Evolutionary conservation across 2,329 filamentous ascomycete species (phyloP).

Genomic region (Aspergillus intermedius): DNA sequence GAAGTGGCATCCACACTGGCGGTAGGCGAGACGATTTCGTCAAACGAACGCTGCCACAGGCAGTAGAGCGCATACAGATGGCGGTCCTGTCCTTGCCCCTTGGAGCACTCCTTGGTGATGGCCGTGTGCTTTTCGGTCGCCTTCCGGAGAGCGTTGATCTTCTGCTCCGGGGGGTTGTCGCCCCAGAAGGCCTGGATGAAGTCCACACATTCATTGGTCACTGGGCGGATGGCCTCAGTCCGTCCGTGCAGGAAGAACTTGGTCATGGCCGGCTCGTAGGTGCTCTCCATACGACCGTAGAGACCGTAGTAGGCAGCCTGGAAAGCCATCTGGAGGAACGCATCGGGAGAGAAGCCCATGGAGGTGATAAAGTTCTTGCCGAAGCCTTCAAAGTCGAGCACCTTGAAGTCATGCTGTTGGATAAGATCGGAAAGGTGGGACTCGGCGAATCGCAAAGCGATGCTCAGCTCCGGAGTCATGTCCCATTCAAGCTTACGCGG

Average conservation of each 20-base stretch:
- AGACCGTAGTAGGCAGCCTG: constrained; percentile 96
- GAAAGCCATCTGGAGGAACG: constrained; percentile 98
- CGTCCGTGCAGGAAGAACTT: constrained; percentile 89
- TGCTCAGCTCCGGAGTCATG: constrained; percentile 84
- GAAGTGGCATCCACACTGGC: constrained; percentile 46
- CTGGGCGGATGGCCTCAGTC: constrained; percentile 85
- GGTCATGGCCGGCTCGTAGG: constrained; percentile 98
- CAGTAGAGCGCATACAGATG: constrained; percentile 92
- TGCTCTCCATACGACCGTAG: constrained; percentile 88
- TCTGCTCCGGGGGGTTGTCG: constrained; percentile 72
- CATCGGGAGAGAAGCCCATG: constrained; percentile 94
- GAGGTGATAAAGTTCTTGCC: constrained; percentile 97
- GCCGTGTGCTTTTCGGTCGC: constrained; percentile 77
- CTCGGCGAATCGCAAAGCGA: constrained; percentile 90
- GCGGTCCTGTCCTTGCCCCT: constrained; percentile 83
- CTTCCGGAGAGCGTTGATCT: constrained; percentile 76
- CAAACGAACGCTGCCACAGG: constrained; percentile 84
- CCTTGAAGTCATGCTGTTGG: constrained; percentile 92
- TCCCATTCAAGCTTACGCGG: constrained; percentile 98
- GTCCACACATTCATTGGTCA: constrained; percentile 73
- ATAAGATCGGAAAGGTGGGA: constrained; percentile 90
- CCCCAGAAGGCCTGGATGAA: constrained; percentile 95
- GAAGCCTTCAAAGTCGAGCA: constrained; percentile 79
- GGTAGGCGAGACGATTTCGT: constrained; percentile 56
- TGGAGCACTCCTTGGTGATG: constrained; percentile 76